Conservation (phyloP, 345 rosid genomes). For the Syzygium jambos region DNA sequence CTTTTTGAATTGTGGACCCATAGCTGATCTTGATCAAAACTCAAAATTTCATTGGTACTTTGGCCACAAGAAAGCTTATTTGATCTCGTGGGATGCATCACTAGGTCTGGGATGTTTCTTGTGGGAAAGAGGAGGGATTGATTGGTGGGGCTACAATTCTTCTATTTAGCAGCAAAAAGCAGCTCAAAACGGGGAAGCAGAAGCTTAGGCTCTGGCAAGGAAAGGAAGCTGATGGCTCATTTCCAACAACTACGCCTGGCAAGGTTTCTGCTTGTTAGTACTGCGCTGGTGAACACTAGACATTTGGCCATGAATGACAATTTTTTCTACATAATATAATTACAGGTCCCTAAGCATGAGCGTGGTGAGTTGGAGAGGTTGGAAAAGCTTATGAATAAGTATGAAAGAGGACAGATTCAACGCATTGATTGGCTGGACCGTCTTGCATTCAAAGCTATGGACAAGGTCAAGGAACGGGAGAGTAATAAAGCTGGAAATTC, state of each 20-base stretch:
- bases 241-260: conserved; percentile 83
- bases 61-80: not conserved
- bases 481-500: conserved; percentile 65
- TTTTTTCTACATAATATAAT: not conserved
- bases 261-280: conserved; percentile 51
- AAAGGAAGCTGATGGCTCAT: conserved; percentile 89
- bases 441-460: conserved; percentile 77
- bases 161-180: conserved; percentile 81
- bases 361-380: conserved; percentile 92
- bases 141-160: conserved; percentile 91
- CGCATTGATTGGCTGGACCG: conserved; percentile 87
- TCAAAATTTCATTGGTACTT: not conserved
- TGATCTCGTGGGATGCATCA: not conserved
- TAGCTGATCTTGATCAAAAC: not conserved
- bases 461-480: conserved; percentile 73
- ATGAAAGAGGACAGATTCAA: conserved; percentile 87
- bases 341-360: conserved; percentile 83
- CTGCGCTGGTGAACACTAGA: not conserved
- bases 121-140: conserved; percentile 74
- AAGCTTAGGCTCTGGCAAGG: conserved; percentile 93
- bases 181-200: conserved; percentile 91
- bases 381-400: conserved; percentile 88
- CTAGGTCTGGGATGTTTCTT: conserved; percentile 94
- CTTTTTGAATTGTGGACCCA: not conserved
- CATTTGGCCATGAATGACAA: not conserved